Conservation (phyloP, 495 filamentous ascomycete species). For the Lasiosphaeria ovina region DNA sequence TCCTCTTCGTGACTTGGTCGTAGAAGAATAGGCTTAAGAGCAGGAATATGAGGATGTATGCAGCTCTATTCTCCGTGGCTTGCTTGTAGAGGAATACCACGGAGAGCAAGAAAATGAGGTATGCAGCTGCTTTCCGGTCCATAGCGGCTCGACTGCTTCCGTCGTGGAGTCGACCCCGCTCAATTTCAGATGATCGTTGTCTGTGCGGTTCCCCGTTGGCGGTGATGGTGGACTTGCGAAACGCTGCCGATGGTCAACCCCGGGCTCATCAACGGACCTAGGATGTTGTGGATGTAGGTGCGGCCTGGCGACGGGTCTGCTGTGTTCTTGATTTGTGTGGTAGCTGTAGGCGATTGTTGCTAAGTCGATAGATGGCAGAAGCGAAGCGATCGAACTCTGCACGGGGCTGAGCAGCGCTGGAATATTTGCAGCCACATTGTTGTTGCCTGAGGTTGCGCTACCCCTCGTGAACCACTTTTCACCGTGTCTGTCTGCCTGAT, state of each 20-base stretch:
- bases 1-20: slow-evolving; percentile 4
- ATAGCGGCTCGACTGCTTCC: slow-evolving; percentile 1
- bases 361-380: neutral
- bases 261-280: neutral
- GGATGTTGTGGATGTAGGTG: neutral
- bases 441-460: neutral
- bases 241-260: neutral
- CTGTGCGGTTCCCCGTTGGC: neutral
- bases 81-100: neutral
- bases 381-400: neutral
- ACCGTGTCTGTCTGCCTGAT: neutral
- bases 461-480: neutral
- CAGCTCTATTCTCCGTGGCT: neutral
- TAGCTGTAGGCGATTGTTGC: neutral
- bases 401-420: neutral
- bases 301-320: neutral
- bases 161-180: slow-evolving; percentile 1
- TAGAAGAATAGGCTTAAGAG: slow-evolving; percentile 6
- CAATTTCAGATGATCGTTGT: neutral
- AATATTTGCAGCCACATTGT: neutral
- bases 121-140: neutral
- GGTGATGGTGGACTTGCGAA: neutral
- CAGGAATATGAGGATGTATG: neutral
- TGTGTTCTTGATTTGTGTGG: neutral
- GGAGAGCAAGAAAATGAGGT: neutral